Evolutionary conservation across 768 basidiomycete genomes (phyloP).

Genomic region (Strobilomyces dryophilus): DNA sequence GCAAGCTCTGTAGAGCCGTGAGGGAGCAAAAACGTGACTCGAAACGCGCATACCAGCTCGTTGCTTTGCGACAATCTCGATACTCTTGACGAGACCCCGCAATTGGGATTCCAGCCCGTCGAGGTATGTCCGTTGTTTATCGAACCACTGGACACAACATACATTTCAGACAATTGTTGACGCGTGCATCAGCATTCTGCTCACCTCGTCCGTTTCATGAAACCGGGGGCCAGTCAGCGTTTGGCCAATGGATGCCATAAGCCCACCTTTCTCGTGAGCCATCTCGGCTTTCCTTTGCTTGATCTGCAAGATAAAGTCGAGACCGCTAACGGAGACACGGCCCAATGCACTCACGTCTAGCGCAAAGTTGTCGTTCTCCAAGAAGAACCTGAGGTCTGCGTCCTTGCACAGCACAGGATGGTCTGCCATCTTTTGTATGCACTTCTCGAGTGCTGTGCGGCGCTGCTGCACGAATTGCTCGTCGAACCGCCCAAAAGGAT

Average conservation of each 20-base stretch:
- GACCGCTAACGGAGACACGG: not conserved
- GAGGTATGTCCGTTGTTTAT: constrained; percentile 77
- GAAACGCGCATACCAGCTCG: constrained; percentile 52
- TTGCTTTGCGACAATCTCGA: constrained; percentile 81
- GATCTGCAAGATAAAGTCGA: constrained; percentile 46
- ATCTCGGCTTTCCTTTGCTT: constrained; percentile 82
- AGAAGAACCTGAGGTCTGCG: constrained; percentile 79
- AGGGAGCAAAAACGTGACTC: not conserved
- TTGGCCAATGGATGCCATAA: constrained; percentile 82
- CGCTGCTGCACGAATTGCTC: constrained; percentile 88
- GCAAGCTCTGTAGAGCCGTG: constrained; percentile 53
- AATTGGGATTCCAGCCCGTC: constrained; percentile 90
- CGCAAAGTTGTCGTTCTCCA: constrained; percentile 90
- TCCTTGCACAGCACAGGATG: constrained; percentile 91
- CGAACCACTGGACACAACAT: constrained; percentile 75
- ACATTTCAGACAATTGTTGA: not conserved
- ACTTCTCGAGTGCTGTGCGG: constrained; percentile 79
- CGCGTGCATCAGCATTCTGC: constrained; percentile 2
- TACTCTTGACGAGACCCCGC: constrained; percentile 79
- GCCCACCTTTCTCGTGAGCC: constrained; percentile 72
- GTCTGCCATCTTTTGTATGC: constrained; percentile 88
- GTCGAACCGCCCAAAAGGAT: constrained; percentile 88
- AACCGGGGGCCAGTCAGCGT: constrained; percentile 77
- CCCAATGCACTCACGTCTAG: constrained; percentile 63
- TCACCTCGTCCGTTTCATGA: constrained; percentile 83